A percentile compares a stretch with the other conserved stretches of the same genome.
phyloP scores from a whole-genome alignment of 2,329 filamentous ascomycete species.

The Clarireedia monteithiana region DNA sequence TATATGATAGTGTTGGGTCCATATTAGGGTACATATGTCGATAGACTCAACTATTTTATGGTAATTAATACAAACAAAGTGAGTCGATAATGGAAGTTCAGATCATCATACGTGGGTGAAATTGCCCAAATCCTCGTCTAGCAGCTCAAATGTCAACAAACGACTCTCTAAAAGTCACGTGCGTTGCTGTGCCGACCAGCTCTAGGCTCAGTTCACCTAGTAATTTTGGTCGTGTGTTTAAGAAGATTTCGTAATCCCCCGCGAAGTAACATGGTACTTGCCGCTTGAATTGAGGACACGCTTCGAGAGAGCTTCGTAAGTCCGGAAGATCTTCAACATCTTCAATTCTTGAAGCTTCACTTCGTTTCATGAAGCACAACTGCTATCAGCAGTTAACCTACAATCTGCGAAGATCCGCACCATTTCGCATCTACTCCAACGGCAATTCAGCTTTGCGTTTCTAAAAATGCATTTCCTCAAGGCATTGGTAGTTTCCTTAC shows the following conservation, averaged over 20 bases:
- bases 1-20: conserved; percentile 24
- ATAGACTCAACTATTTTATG: background rate
- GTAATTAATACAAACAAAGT: background rate
- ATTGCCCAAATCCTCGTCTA: background rate
- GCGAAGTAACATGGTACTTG: conserved; percentile 6
- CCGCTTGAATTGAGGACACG: conserved; percentile 10
- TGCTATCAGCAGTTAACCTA: background rate
- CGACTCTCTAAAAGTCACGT: background rate
- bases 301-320: conserved; percentile 8
- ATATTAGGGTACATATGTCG: conserved; percentile 12
- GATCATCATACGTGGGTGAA: background rate
- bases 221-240: background rate
- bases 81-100: background rate
- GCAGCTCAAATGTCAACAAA: conserved; percentile 7
- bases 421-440: background rate
- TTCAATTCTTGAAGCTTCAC: conserved; percentile 1
- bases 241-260: background rate
- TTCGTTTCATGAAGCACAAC: background rate
- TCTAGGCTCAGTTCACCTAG: background rate
- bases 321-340: background rate
- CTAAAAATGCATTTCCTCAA: conserved; percentile 61
- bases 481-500: conserved; percentile 53
- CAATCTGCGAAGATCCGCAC: background rate
- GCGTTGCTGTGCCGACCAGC: conserved; percentile 3
- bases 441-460: conserved; percentile 9